phyloP scores from a whole-genome alignment of 2,329 filamentous ascomycete genomes.

The Fusarium nematophilum region DNA sequence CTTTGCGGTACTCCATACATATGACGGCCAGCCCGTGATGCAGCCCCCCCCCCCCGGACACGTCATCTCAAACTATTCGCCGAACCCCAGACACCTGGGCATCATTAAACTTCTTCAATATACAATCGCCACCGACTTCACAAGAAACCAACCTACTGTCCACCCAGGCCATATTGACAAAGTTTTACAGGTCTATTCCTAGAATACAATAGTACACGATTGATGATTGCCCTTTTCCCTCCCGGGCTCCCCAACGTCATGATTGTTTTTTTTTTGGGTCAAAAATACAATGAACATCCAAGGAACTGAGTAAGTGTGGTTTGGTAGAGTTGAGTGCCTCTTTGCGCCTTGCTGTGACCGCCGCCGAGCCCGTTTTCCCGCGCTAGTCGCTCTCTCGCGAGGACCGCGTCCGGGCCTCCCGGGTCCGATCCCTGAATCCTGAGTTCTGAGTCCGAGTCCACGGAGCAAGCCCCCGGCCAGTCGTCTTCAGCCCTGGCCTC shows the following conservation, averaged over 20 bases:
- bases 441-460: neutral
- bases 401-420: constrained; percentile 2
- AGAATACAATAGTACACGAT: constrained; percentile 43
- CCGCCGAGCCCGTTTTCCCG: constrained; percentile 14
- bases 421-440: neutral
- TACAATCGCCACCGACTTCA: neutral
- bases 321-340: constrained; percentile 46
- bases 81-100: too few relatives aligned
- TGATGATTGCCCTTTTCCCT: constrained; percentile 23
- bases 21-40: too few relatives aligned
- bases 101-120: too few relatives aligned
- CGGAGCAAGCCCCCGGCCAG: constrained; percentile 10
- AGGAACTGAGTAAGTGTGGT: constrained; percentile 36
- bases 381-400: constrained; percentile 7
- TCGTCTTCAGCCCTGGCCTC: constrained; percentile 18
- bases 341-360: constrained; percentile 35
- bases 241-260: constrained; percentile 29
- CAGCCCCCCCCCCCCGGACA: too few relatives aligned
- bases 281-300: constrained; percentile 41
- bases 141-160: neutral
- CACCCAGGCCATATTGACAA: neutral
- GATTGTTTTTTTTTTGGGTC: constrained; percentile 23
- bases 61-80: too few relatives aligned
- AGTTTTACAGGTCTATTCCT: constrained; percentile 44
- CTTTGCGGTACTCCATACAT: too few relatives aligned